Evolutionary conservation across 2,329 filamentous ascomycete species (phyloP), one percentile per base, ranked within the genome.

Genomic region (Penicillium sp.): DNA sequence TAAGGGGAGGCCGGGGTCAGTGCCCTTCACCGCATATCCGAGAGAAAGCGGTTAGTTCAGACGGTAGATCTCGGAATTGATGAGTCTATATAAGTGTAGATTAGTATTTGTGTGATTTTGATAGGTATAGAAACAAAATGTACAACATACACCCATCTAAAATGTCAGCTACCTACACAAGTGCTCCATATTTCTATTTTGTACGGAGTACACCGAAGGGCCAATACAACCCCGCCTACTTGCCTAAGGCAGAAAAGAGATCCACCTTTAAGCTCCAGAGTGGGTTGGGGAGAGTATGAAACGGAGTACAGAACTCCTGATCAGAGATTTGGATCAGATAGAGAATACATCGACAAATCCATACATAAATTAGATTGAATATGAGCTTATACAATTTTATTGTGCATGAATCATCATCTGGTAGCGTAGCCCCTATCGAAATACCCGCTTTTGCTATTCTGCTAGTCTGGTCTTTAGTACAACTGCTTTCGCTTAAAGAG

Each of bases 261-360:
- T 63, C 60, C 61, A 63, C 61, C 59, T 53, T 46, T 35, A 45
- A 62, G 58, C 56, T 61, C 58, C 52, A 56, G 18, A 34, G 53
- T 58, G 58, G 58, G 50, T 57, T 58, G 5, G 23, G 46, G 32
- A 42, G 43, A 32, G 41, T 46, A 47, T 50, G 35, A 26, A 47
- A 49, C 48, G 48, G 49, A 51, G 49, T 51, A 51, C 50, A 35
- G 36, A 29, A 18, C 27, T 47, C 42, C 50, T 52, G 30, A 38
- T 16, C 32, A 35, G 47, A 50, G 39, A 43, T 40, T 30, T 30
- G 13, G 8, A 30, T 23, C 29, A 23, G 23, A 23, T 23, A 23
- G 23, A 23, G 3, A 23, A 23, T 23, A 23, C 5, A 23, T 23
- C 23, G n/a, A n/a, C n/a, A 23, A 3, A 3, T 23, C 5, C 5